Percentiles rank a stretch among this genome's conserved stretches.
Conservation (phyloP, 176 grass and related monocot genomes). For the Sorghum bicolor region DNA sequence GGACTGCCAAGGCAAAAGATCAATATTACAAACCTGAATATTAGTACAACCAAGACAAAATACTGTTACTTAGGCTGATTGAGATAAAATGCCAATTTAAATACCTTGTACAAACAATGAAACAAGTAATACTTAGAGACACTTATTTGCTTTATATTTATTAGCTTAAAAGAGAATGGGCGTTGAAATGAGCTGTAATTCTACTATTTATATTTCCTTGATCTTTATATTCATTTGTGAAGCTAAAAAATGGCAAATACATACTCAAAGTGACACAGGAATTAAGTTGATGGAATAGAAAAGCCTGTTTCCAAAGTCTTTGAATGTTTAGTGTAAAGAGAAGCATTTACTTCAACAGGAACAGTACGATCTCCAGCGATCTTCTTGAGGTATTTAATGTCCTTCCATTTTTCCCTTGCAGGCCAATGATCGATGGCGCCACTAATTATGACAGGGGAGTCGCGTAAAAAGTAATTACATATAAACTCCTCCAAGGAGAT, state of each 20-base stretch:
- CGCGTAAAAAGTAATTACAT: constrained; percentile 68
- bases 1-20: neutral
- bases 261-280: neutral
- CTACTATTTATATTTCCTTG: neutral
- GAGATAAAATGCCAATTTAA: neutral
- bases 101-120: constrained; percentile 8
- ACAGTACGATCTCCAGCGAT: constrained; percentile 93
- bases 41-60: neutral
- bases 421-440: constrained; percentile 85
- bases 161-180: neutral
- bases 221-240: neutral
- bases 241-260: neutral
- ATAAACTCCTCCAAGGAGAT: constrained; percentile 89
- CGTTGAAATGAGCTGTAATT: neutral
- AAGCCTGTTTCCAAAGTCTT: constrained; percentile 10
- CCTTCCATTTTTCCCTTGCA: constrained; percentile 80
- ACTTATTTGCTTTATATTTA: neutral
- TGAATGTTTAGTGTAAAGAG: constrained; percentile 2
- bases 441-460: constrained; percentile 79
- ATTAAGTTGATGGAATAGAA: neutral
- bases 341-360: constrained; percentile 82
- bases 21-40: constrained; percentile 20
- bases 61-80: neutral
- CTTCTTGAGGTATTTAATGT: constrained; percentile 85
- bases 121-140: neutral